phyloP scores from a whole-genome alignment of 1,284 basidiomycete genomes.

The Athelia sp. region DNA sequence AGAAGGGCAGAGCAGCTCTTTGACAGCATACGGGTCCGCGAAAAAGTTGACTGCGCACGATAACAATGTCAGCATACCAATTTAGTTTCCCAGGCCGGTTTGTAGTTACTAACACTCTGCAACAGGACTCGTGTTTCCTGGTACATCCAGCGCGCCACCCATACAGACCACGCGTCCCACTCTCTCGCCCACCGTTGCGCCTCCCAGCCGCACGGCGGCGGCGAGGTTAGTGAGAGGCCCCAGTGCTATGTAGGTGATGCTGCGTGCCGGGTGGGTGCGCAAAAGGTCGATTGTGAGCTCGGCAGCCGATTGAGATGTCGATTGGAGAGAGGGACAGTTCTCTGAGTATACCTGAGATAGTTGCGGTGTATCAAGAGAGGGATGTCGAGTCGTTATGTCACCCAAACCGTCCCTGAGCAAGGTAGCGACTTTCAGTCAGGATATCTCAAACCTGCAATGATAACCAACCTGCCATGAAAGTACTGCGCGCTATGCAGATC shows the following conservation, averaged over 20 bases:
- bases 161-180: constrained; percentile 81
- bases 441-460: constrained; percentile 10
- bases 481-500: constrained; percentile 79
- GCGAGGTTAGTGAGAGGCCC: constrained; percentile 91
- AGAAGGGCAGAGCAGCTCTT: constrained; percentile 48
- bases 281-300: constrained; percentile 73
- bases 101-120: constrained; percentile 66
- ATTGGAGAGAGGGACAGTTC: constrained; percentile 31
- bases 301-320: constrained; percentile 42
- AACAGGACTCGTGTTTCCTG: constrained; percentile 82
- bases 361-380: constrained; percentile 56
- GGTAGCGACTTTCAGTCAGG: neutral
- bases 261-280: constrained; percentile 48
- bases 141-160: constrained; percentile 95
- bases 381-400: constrained; percentile 67
- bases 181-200: constrained; percentile 48
- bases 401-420: constrained; percentile 72
- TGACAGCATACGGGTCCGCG: constrained; percentile 87
- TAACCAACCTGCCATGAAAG: constrained; percentile 71
- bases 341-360: constrained; percentile 35
- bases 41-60: constrained; percentile 78
- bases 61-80: constrained; percentile 2
- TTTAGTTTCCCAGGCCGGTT: constrained; percentile 5
- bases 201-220: constrained; percentile 55
- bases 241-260: constrained; percentile 79